These are phyloP conservation scores for Alternaria gaisen DNA, from an alignment of 2,329 filamentous ascomycete genomes.

Conservation along the genomic window DNA sequence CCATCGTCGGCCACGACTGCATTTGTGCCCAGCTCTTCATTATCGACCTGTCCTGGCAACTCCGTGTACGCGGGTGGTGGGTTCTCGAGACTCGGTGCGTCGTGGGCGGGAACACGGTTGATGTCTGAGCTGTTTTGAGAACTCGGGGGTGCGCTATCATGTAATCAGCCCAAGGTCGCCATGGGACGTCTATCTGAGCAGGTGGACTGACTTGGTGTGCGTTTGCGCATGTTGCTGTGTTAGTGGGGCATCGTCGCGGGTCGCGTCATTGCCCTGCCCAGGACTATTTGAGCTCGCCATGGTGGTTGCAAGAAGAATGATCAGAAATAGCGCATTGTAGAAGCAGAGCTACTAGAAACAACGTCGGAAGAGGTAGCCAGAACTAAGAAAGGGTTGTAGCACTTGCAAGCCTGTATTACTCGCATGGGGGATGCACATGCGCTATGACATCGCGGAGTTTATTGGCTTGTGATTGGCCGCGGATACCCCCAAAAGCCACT, in stretches of 20 bases:
- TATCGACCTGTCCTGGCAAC: conserved; percentile 52
- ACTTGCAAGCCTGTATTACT: conserved; percentile 15
- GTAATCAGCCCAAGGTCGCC: conserved; percentile 18
- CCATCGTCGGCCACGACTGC: conserved; percentile 53
- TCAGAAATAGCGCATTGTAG: conserved; percentile 10
- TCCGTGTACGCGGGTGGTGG: conserved; percentile 55
- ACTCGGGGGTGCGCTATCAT: conserved; percentile 20
- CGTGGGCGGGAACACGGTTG: conserved; percentile 24
- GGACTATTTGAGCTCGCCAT: conserved; percentile 36
- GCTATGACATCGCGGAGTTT: conserved; percentile 22
- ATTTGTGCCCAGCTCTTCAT: conserved; percentile 55
- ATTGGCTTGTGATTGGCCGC: conserved; percentile 17
- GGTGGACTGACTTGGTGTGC: conserved; percentile 20
- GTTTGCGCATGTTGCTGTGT: conserved; percentile 22
- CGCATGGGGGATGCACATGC: conserved; percentile 2
- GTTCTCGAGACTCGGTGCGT: conserved; percentile 26
- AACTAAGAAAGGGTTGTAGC: not conserved
- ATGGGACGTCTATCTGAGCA: too few species aligned
- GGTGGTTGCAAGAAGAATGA: conserved; percentile 1
- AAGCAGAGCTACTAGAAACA: not conserved
- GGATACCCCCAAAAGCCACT: conserved; percentile 5
- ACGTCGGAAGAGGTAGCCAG: not conserved
- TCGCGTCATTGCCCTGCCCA: conserved; percentile 24
- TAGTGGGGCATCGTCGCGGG: conserved; percentile 31
- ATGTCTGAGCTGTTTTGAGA: conserved; percentile 26